Evolutionary conservation across 2,329 filamentous ascomycete genomes (phyloP), one percentile per base, ranked within the genome.

Genomic region (Aspergillus fijiensis): DNA sequence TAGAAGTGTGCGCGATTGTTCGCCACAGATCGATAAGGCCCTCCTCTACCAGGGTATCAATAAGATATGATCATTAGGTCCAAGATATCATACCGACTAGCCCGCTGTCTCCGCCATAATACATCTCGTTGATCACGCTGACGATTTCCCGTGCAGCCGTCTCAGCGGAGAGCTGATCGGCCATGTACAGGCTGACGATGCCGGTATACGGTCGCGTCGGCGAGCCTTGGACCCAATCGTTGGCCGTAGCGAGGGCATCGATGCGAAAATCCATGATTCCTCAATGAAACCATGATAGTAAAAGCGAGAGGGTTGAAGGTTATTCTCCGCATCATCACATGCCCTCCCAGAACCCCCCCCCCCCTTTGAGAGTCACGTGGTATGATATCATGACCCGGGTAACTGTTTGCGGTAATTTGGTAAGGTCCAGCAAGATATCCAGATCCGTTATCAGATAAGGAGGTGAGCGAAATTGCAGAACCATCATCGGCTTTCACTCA

Each of bases 221-320:
- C 4, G 61, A 55, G 16, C 61, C 61, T 21, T 61, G 61, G 27
- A 51, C 55, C 61, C 61, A 63, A n/a, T 48, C n/a, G 16, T 61
- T 23, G 9, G 29, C 35, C 4, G 49, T 59, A 12, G 61, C 61
- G n/a, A 59, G 49, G 11, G 56, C 51, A 49, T 63, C 61, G 10
- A 63, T 48, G 2, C 33, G n/a, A n/a, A 33, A 16, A n/a, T 55
- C 42, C 53, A 55, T 55, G 7, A 10, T 47, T 9, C 5, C 27
- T 14, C 5, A 19, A 45, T 47, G 9, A 3, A 45, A 45, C 1
- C 14, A 45, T 16, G 12, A 14, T 48, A n/a, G 9, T 45, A 12
- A 47, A 45, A 16, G 51, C 7, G 19, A 31, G 23, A 21, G 9
- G 31, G 49, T 21, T 50, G 23, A 5, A 35, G 33, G n/a, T 50